Evolutionary conservation across 352 stramenopile genomes (phyloP), one percentile per base, ranked within the genome.

Genomic region (Globisporangium barbulae): DNA sequence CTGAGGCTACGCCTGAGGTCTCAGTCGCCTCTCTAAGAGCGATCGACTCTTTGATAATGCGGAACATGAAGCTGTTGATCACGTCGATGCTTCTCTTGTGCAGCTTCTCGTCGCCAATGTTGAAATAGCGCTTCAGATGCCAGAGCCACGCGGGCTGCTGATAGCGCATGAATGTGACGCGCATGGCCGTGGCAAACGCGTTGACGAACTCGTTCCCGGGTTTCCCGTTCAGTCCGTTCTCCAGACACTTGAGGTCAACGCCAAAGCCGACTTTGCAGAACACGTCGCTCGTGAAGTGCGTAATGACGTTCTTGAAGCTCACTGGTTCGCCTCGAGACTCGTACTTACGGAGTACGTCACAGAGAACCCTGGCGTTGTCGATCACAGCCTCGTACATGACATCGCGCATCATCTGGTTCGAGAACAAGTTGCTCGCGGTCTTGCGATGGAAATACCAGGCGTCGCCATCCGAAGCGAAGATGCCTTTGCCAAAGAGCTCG

Each of bases 381-480:
- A 60, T 63, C 12, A 86, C 64, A 15, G 70, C 56, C 22, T 69
- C 49, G 31, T 72, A 59, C 74, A 85, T 85, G 31, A 73, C 68
- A 8, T 82, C 70, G n/a, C 69, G 61, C 74, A 87, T 71, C 68
- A 78, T 81, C 21, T 74, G 70, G 9, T 73, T 73, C 15, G 79
- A 87, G 58, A 96, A 93, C 37, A 97, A 89, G 57, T 97, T 86
- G 54, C 83, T 94, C 61, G 87, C 88, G 2, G 69, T 85, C 67
- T 94, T 91, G 61, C 85, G 80, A 62, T 96, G 85, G 35, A 77
- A 54, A 5, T 61, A 65, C 83, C 87, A 96, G 22, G 66, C 66
- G 31, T 74, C 59, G 0, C 81, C 78, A 48, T 93, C 82, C 8
- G 70, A 68, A 5, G 65, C 74, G 60, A 93, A 88, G 64, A 94